Conservation (phyloP, 345 rosid genomes). For the Boechera stricta region DNA sequence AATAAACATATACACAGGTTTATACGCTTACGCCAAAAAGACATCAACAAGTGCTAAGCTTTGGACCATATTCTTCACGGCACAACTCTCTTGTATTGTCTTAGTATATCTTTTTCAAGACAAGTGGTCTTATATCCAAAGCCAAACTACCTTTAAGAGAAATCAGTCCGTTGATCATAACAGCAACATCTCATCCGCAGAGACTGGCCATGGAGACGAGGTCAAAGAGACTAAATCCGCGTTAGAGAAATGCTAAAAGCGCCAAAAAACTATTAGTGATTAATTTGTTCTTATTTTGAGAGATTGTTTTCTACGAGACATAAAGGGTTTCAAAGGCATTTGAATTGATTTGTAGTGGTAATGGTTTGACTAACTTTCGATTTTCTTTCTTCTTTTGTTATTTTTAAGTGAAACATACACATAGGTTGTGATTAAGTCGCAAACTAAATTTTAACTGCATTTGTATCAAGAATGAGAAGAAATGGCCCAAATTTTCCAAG, state of each 20-base stretch:
- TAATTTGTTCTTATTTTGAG: conserved; percentile 12
- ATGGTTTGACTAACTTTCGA: not conserved
- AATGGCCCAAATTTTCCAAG: not conserved
- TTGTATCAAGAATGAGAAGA: not conserved
- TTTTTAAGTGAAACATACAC: not conserved
- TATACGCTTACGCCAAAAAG: conserved; percentile 68
- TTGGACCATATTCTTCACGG: conserved; percentile 80
- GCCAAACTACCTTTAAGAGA: conserved; percentile 9
- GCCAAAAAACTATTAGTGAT: not conserved
- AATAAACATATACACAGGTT: conserved; percentile 84
- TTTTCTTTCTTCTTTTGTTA: not conserved
- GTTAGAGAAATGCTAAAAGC: too few relatives aligned
- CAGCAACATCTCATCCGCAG: conserved; percentile 42
- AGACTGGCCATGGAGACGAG: conserved; percentile 35
- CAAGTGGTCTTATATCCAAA: conserved; percentile 62
- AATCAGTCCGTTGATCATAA: conserved; percentile 40
- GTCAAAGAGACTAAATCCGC: conserved; percentile 11
- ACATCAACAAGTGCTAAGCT: conserved; percentile 52
- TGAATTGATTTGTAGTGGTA: conserved; percentile 16
- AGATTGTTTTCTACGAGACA: conserved; percentile 11
- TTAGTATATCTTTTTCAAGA: conserved; percentile 84
- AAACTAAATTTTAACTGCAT: not conserved
- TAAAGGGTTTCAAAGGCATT: not conserved
- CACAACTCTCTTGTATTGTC: conserved; percentile 61
- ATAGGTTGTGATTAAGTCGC: conserved; percentile 20